Evolutionary conservation across 1,284 basidiomycete genomes (phyloP), one percentile per base, ranked within the genome.

Genomic region (Rhodofomes roseus): DNA sequence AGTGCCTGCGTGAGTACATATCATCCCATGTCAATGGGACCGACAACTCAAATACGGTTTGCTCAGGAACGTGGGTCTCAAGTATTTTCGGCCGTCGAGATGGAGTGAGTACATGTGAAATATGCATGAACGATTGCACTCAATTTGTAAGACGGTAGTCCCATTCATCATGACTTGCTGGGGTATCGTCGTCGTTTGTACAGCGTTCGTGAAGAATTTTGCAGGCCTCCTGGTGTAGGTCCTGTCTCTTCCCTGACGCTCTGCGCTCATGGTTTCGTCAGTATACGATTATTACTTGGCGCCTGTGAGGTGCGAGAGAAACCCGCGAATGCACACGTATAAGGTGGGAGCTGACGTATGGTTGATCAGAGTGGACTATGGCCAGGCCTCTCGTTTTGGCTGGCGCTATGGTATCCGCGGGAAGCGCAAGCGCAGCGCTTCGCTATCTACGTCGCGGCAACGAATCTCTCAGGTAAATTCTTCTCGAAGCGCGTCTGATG

Each of bases 141-240:
- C 22, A 54, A 25, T 12, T 16, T 5, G 16, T 16, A 16, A 23
- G 31, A 7, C 14, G 5, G 12, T 27, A 64, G 63, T 64, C 9
- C 63, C 63, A 4, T 53, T 59, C 1, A 62, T 62, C 43, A 64
- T 64, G 63, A 53, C 60, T 40, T 56, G 51, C 29, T 64, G 63
- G 63, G 59, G 61, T 16, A n/a, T 43, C 4, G 52, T 64, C 9
- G 55, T 62, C 43, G 31, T 64, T 20, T 62, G 59, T 4, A 62
- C 60, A 43, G 59, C 59, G 1, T 64, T 64, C 54, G 63, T 64
- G 34, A 62, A 62, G 56, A 64, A 46, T 44, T 64, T 62, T 27
- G 40, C 40, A 0, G 61, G 61, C 2, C 58, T 64, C 3, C 22
- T 62, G 4, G 59, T 58, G 63, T 62, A 52, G 23, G 59, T 22